phyloP scores from a whole-genome alignment of 352 stramenopile species.

The Phytopythium delawarense region DNA sequence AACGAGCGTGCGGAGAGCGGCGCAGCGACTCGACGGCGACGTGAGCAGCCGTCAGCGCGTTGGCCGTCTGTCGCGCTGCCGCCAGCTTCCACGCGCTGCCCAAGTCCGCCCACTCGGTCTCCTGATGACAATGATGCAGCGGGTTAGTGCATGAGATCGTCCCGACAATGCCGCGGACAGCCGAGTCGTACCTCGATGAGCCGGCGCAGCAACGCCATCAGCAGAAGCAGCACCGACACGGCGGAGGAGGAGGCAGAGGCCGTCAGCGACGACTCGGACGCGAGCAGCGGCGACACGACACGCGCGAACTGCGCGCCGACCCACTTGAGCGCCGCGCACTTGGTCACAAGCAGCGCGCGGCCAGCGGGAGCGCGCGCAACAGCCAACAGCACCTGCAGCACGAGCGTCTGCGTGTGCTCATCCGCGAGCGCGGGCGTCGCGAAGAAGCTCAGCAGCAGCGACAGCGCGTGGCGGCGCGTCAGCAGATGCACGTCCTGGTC shows the following conservation, averaged over 20 bases:
- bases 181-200: neutral
- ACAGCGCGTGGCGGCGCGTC: slow-evolving; percentile 71
- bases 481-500: slow-evolving; percentile 68
- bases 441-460: slow-evolving; percentile 83
- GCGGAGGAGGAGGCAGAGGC: slow-evolving; percentile 14
- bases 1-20: neutral
- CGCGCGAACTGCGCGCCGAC: slow-evolving; percentile 33
- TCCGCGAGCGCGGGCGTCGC: slow-evolving; percentile 61
- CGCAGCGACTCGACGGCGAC: neutral
- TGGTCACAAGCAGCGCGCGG: slow-evolving; percentile 52
- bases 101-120: slow-evolving; percentile 18
- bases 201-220: slow-evolving; percentile 35
- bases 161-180: slow-evolving; percentile 2
- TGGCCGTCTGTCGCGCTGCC: slow-evolving; percentile 29
- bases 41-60: slow-evolving; percentile 37
- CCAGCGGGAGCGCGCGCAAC: slow-evolving; percentile 47
- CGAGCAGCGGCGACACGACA: slow-evolving; percentile 3
- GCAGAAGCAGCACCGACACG: slow-evolving; percentile 26
- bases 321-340: slow-evolving; percentile 65
- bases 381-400: slow-evolving; percentile 53
- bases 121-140: neutral
- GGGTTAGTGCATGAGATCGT: slow-evolving; percentile 7
- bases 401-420: slow-evolving; percentile 69
- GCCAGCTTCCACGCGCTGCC: slow-evolving; percentile 34
- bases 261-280: slow-evolving; percentile 5